Conservation (phyloP, 768 basidiomycete species). For the Brasilioporus rufonigricans region DNA sequence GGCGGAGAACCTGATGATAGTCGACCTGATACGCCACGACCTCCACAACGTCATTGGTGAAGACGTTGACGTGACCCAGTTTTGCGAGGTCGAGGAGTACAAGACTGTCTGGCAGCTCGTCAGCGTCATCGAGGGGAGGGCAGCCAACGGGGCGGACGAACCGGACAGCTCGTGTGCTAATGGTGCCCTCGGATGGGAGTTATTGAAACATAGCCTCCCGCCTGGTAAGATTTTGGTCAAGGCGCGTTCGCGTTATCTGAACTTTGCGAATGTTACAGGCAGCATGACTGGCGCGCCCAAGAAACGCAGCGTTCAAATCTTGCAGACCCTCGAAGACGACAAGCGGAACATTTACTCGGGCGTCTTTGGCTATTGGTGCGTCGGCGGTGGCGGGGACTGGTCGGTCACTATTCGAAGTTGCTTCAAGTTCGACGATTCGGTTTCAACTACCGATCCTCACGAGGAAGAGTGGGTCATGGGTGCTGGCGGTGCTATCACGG, state of each 20-base stretch:
- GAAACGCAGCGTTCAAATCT: conserved; percentile 87
- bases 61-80: conserved; percentile 76
- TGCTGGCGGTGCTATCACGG: conserved; percentile 96
- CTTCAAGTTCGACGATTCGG: conserved; percentile 60
- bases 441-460: conserved; percentile 10
- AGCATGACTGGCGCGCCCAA: conserved; percentile 99
- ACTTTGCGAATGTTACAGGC: conserved; percentile 41
- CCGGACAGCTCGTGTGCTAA: conserved; percentile 36
- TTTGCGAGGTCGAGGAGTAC: conserved; percentile 89
- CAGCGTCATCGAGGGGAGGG: conserved; percentile 82
- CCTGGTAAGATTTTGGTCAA: conserved; percentile 56
- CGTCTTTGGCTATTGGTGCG: conserved; percentile 89
- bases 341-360: conserved; percentile 87
- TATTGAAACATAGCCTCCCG: conserved; percentile 75
- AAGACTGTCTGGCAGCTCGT: conserved; percentile 95
- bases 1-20: conserved; percentile 98
- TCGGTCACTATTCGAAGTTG: conserved; percentile 93
- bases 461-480: conserved; percentile 74
- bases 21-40: conserved; percentile 93
- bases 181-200: conserved; percentile 69
- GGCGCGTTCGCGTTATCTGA: background rate
- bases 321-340: conserved; percentile 72
- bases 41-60: conserved; percentile 81
- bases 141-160: conserved; percentile 36
- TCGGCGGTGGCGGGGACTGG: conserved; percentile 88